Evolutionary conservation across 2,329 filamentous ascomycete species (phyloP).

Genomic region (Emergomyces orientalis): DNA sequence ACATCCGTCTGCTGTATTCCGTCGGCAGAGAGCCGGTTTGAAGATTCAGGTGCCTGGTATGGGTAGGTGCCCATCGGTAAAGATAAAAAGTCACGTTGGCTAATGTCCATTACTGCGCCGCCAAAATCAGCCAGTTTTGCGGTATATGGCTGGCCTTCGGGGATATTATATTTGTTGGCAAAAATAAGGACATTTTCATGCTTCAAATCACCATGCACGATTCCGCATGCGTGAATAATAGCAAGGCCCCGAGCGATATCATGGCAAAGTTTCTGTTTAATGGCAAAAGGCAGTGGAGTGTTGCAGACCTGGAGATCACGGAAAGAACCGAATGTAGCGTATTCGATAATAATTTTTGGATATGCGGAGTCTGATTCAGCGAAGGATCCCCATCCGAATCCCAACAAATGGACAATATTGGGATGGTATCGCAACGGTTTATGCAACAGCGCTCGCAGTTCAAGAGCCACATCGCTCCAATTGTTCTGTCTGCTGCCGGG

Average conservation of each 20-base stretch:
- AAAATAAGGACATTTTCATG: slow-evolving; percentile 15
- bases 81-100: neutral
- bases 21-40: neutral
- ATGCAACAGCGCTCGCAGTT: slow-evolving; percentile 2
- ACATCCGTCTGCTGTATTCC: slow-evolving; percentile 12
- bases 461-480: slow-evolving; percentile 5
- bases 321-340: slow-evolving; percentile 3
- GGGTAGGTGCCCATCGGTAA: slow-evolving; percentile 10
- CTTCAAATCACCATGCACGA: slow-evolving; percentile 15
- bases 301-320: neutral
- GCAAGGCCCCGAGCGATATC: slow-evolving; percentile 13
- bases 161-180: slow-evolving; percentile 1
- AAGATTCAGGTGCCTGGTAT: slow-evolving; percentile 12
- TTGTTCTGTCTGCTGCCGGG: neutral
- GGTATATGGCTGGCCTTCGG: slow-evolving; percentile 6
- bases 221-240: slow-evolving; percentile 12
- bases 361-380: neutral
- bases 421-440: slow-evolving; percentile 5
- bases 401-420: slow-evolving; percentile 4
- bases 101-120: slow-evolving; percentile 11
- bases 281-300: neutral
- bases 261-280: slow-evolving; percentile 9
- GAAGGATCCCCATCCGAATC: slow-evolving; percentile 2
- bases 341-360: slow-evolving; percentile 3
- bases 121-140: slow-evolving; percentile 16